These are phyloP conservation scores for Trametes cinnabarina DNA, from an alignment of 768 basidiomycete species.

Conservation along the genomic window DNA sequence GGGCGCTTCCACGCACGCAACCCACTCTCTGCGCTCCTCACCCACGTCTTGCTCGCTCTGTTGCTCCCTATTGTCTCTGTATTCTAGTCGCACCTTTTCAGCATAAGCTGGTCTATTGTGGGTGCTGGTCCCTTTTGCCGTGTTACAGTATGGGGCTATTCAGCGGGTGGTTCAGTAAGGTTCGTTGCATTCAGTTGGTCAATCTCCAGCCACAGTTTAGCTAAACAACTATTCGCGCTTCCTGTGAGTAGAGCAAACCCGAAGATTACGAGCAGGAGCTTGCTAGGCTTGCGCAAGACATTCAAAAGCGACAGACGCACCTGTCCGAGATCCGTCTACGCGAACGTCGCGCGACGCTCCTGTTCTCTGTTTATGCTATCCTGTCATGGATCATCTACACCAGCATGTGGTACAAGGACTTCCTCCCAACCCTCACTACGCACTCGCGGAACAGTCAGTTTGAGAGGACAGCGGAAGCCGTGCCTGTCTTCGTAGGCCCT, in stretches of 20 bases:
- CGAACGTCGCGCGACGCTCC: constrained; percentile 74
- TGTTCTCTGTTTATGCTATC: constrained; percentile 76
- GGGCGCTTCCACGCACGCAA: neutral
- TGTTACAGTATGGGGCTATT: constrained; percentile 7
- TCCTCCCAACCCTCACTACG: constrained; percentile 45
- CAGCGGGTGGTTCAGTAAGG: constrained; percentile 19
- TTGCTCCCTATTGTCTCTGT: constrained; percentile 12
- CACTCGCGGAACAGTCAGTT: constrained; percentile 26
- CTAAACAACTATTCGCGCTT: neutral
- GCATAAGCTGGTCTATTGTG: neutral
- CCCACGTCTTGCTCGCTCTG: neutral
- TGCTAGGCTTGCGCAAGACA: constrained; percentile 60
- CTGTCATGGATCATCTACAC: constrained; percentile 72
- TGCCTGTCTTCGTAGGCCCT: constrained; percentile 72
- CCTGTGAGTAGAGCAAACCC: constrained; percentile 42
- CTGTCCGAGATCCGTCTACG: constrained; percentile 84
- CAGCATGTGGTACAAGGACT: constrained; percentile 67
- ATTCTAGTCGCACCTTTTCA: neutral
- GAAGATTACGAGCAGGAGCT: constrained; percentile 81
- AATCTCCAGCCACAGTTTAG: neutral
- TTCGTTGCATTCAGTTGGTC: neutral
- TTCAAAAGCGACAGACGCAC: constrained; percentile 69
- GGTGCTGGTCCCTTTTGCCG: neutral
- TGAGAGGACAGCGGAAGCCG: constrained; percentile 45
- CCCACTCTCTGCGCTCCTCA: constrained; percentile 1